Evolutionary conservation across 2,329 filamentous ascomycete genomes (phyloP).

Genomic region (Emmonsia crescens): DNA sequence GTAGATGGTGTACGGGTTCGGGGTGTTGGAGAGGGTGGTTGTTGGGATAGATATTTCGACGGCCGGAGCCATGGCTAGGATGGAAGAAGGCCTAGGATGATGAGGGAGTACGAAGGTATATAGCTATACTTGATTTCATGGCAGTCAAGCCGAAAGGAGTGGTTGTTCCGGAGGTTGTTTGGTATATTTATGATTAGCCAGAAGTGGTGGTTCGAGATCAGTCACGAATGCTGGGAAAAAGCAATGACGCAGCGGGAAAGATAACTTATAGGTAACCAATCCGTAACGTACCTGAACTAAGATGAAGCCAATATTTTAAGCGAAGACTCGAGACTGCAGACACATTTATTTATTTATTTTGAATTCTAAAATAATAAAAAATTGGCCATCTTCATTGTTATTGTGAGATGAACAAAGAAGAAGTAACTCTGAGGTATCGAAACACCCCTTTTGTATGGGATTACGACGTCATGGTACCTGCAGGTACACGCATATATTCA

Average conservation of each 20-base stretch:
- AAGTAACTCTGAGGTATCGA: background rate
- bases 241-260: background rate
- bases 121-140: background rate
- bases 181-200: background rate
- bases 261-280: too few relatives aligned
- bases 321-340: background rate
- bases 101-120: background rate
- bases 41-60: conserved; percentile 33
- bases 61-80: conserved; percentile 21
- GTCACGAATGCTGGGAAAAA: background rate
- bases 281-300: too few relatives aligned
- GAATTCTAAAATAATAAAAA: background rate
- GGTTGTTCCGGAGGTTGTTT: background rate
- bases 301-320: background rate
- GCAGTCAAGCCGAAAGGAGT: background rate
- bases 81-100: background rate
- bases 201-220: background rate
- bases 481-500: too few relatives aligned
- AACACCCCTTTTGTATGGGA: background rate
- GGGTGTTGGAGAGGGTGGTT: conserved; percentile 30
- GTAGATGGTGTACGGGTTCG: conserved; percentile 47
- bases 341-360: background rate
- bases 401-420: background rate
- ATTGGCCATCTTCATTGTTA: background rate
- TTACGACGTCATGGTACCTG: background rate